Conservation (phyloP, 257 asterid species). For the Marsdenia floribunda region DNA sequence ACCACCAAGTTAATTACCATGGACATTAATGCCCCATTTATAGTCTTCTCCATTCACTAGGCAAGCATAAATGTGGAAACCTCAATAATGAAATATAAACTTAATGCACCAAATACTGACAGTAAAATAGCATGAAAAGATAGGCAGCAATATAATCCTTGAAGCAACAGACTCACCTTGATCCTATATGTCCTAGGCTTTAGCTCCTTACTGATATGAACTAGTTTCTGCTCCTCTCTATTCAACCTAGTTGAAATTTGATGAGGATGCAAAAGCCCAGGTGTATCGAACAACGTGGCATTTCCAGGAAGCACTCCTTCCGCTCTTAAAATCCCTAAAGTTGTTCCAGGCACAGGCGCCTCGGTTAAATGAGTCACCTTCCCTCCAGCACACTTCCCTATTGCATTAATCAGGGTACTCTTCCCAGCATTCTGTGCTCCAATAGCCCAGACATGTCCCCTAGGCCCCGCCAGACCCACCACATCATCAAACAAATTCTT, state of each 20-base stretch:
- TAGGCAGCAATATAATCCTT: background rate
- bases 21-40: background rate
- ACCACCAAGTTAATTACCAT: background rate
- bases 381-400: slow-evolving; percentile 58
- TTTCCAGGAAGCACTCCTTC: slow-evolving; percentile 92
- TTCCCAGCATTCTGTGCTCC: slow-evolving; percentile 97
- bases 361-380: slow-evolving; percentile 68
- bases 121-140: background rate
- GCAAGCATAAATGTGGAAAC: background rate
- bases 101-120: background rate
- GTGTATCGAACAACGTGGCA: slow-evolving; percentile 83
- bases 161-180: slow-evolving; percentile 41
- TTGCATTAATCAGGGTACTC: slow-evolving; percentile 72
- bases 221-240: slow-evolving; percentile 60
- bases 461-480: slow-evolving; percentile 57
- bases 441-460: slow-evolving; percentile 90
- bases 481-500: slow-evolving; percentile 76
- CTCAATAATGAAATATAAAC: background rate
- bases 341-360: slow-evolving; percentile 88
- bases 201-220: slow-evolving; percentile 61
- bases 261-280: slow-evolving; percentile 87
- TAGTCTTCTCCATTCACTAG: background rate
- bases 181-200: slow-evolving; percentile 89
- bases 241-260: slow-evolving; percentile 78
- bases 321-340: slow-evolving; percentile 75